These are phyloP conservation scores for Schizosaccharomyces versatilis DNA, from an alignment of 1,139 yeast genomes.

Conservation along the genomic window DNA sequence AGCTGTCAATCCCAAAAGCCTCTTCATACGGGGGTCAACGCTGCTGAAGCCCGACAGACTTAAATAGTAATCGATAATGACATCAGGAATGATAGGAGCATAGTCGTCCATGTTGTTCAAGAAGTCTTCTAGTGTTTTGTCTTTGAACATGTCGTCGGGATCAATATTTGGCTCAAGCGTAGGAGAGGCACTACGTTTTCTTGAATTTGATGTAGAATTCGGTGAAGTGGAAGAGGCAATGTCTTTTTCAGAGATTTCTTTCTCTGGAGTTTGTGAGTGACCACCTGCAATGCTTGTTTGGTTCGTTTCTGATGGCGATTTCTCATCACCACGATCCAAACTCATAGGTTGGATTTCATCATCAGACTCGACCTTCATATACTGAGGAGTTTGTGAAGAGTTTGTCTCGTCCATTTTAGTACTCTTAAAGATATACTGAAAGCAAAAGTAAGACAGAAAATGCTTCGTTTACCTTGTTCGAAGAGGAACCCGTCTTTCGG, in stretches of 20 bases:
- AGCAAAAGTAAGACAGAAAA: no score
- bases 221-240: neutral
- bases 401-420: no score
- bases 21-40: slow-evolving; percentile 48
- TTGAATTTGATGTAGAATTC: neutral
- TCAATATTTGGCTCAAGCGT: neutral
- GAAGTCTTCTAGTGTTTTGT: slow-evolving; percentile 68
- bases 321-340: neutral
- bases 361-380: neutral
- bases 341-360: neutral
- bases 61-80: slow-evolving; percentile 85
- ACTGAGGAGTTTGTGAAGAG: no score
- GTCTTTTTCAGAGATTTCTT: neutral
- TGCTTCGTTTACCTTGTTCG: no score
- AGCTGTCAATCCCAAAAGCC: slow-evolving; percentile 79
- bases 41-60: slow-evolving; percentile 77
- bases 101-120: slow-evolving; percentile 77
- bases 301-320: no score
- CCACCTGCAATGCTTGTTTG: no score
- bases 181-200: no score
- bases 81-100: slow-evolving; percentile 92
- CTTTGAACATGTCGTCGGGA: slow-evolving; percentile 18
- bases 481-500: no score
- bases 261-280: no score
- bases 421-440: no score